phyloP scores from a whole-genome alignment of 352 stramenopile species.

The Globisporangium heterothallicum region DNA sequence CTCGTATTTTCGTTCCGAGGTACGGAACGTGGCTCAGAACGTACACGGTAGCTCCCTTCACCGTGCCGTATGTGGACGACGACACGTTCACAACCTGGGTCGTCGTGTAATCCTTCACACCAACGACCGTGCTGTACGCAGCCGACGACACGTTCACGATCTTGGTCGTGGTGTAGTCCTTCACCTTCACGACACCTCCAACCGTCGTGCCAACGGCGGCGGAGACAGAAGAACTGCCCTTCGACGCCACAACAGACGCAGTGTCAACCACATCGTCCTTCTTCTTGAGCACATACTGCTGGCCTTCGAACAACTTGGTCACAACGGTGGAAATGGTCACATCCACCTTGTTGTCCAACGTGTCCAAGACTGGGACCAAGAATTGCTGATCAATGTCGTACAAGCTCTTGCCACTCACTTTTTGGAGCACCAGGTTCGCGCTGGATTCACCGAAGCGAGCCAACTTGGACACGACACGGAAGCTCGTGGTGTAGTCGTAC shows the following conservation, averaged over 20 bases:
- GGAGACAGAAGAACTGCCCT: constrained; percentile 37
- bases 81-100: constrained; percentile 61
- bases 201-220: constrained; percentile 35
- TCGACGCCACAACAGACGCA: constrained; percentile 32
- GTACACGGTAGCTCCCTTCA: constrained; percentile 45
- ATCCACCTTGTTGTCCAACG: constrained; percentile 68
- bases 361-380: constrained; percentile 40
- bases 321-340: constrained; percentile 41
- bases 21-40: constrained; percentile 55
- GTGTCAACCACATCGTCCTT: constrained; percentile 51
- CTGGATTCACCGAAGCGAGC: constrained; percentile 62
- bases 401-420: constrained; percentile 55
- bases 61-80: constrained; percentile 55
- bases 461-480: constrained; percentile 54
- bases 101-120: constrained; percentile 59
- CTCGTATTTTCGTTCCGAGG: constrained; percentile 56
- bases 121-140: constrained; percentile 37
- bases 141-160: constrained; percentile 26
- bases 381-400: constrained; percentile 48
- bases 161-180: constrained; percentile 56
- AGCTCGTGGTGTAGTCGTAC: constrained; percentile 82
- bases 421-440: constrained; percentile 56
- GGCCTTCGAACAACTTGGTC: constrained; percentile 48
- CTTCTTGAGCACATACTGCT: constrained; percentile 61
- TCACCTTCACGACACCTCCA: constrained; percentile 39